A percentile compares a stretch with the other conserved stretches of the same genome.
Conservation (phyloP, 2,329 filamentous ascomycete species). For the Penicillium sp. region DNA sequence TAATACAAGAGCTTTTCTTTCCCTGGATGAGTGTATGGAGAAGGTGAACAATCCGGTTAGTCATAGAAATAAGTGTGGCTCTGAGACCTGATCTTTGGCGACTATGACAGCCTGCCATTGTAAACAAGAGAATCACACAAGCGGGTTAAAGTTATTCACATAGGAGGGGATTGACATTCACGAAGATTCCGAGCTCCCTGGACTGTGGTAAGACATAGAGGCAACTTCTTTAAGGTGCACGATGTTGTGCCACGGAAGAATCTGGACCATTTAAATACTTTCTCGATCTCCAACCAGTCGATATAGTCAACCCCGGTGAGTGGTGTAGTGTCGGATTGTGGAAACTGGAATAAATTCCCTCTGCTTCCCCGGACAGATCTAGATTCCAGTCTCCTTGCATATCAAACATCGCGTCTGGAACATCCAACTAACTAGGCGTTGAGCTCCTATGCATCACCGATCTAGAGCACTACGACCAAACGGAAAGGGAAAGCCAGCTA, state of each 20-base stretch:
- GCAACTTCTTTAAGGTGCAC: not conserved
- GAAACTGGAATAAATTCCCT: constrained; percentile 24
- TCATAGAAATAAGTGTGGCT: not conserved
- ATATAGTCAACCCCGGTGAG: constrained; percentile 22
- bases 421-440: no score
- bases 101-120: not conserved
- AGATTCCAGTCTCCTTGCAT: constrained; percentile 15
- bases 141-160: not conserved
- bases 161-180: not conserved
- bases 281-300: constrained; percentile 25
- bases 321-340: constrained; percentile 17
- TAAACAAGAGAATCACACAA: not conserved
- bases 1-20: not conserved
- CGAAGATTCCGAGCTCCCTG: not conserved
- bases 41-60: not conserved
- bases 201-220: not conserved
- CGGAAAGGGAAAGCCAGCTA: no score
- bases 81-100: not conserved
- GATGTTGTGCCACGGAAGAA: not conserved
- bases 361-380: constrained; percentile 18
- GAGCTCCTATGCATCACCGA: no score
- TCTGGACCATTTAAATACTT: constrained; percentile 16
- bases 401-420: constrained; percentile 11
- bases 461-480: no score
- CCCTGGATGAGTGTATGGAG: no score